phyloP scores from a whole-genome alignment of 1,139 yeast species.

The Hansenula lynferdii region DNA sequence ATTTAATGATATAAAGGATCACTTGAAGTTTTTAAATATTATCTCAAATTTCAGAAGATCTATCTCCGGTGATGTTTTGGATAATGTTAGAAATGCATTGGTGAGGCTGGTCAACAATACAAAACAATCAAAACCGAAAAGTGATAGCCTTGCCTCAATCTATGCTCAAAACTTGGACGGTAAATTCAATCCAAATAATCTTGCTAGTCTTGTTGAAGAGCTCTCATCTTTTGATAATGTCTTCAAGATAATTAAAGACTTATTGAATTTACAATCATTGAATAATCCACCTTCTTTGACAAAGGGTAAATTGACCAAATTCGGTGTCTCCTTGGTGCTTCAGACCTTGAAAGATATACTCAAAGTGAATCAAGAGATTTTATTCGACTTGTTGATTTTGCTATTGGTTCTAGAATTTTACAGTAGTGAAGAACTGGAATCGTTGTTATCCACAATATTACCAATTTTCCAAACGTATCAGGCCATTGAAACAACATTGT shows the following conservation, averaged over 20 bases:
- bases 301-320: slow-evolving; percentile 14
- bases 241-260: slow-evolving; percentile 13
- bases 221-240: slow-evolving; percentile 26
- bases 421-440: slow-evolving; percentile 14
- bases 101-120: slow-evolving; percentile 11
- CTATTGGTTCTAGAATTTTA: slow-evolving; percentile 29
- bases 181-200: slow-evolving; percentile 25
- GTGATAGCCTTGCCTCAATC: slow-evolving; percentile 27
- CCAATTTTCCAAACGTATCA: slow-evolving; percentile 14
- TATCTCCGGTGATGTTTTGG: slow-evolving; percentile 19
- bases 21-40: slow-evolving; percentile 17
- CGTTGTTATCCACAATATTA: slow-evolving; percentile 13
- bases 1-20: slow-evolving; percentile 8
- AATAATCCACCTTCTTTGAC: not conserved
- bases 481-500: slow-evolving; percentile 11
- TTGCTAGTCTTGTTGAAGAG: slow-evolving; percentile 27
- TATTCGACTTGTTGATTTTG: slow-evolving; percentile 30
- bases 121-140: slow-evolving; percentile 14
- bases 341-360: slow-evolving; percentile 21
- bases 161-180: slow-evolving; percentile 29
- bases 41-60: slow-evolving; percentile 21
- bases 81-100: slow-evolving; percentile 13
- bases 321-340: slow-evolving; percentile 13
- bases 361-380: slow-evolving; percentile 21
- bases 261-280: slow-evolving; percentile 8